These are phyloP conservation scores for Penicillium atrosanguineum DNA, from an alignment of 495 filamentous ascomycete species.

Conservation along the genomic window DNA sequence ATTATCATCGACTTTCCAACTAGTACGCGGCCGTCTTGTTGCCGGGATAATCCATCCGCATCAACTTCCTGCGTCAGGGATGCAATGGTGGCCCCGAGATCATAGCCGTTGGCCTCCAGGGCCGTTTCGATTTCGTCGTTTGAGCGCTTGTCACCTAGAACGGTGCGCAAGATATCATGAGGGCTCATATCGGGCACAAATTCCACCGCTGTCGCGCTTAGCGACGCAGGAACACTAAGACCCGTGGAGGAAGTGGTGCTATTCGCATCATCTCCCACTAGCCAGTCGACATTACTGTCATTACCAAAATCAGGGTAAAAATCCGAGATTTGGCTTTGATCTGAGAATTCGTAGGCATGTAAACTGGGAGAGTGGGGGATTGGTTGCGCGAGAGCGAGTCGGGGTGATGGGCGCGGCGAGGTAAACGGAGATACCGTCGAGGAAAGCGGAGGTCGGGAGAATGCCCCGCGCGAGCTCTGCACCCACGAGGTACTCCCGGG, in stretches of 20 bases:
- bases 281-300: slow-evolving; percentile 89
- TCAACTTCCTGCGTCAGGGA: slow-evolving; percentile 69
- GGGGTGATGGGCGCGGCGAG: slow-evolving; percentile 89
- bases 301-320: slow-evolving; percentile 89
- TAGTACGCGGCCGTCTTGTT: slow-evolving; percentile 53
- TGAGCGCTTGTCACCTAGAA: slow-evolving; percentile 81
- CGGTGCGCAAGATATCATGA: slow-evolving; percentile 95
- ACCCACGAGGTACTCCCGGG: slow-evolving; percentile 79
- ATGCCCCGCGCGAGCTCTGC: slow-evolving; percentile 62
- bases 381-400: slow-evolving; percentile 87
- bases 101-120: slow-evolving; percentile 85
- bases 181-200: slow-evolving; percentile 92
- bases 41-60: slow-evolving; percentile 25
- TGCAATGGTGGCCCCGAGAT: slow-evolving; percentile 84
- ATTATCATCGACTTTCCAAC: slow-evolving; percentile 91
- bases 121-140: slow-evolving; percentile 93
- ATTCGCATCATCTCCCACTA: slow-evolving; percentile 84
- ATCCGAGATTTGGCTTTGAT: slow-evolving; percentile 72
- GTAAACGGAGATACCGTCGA: slow-evolving; percentile 77
- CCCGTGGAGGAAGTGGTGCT: slow-evolving; percentile 73
- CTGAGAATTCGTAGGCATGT: slow-evolving; percentile 89
- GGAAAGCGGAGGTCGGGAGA: slow-evolving; percentile 58
- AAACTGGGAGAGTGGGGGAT: slow-evolving; percentile 94
- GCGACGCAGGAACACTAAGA: slow-evolving; percentile 57
- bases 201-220: slow-evolving; percentile 77